Base-by-base conservation (phyloP, 805 yeast genomes). In the Metschnikowia colocasiae region DNA sequence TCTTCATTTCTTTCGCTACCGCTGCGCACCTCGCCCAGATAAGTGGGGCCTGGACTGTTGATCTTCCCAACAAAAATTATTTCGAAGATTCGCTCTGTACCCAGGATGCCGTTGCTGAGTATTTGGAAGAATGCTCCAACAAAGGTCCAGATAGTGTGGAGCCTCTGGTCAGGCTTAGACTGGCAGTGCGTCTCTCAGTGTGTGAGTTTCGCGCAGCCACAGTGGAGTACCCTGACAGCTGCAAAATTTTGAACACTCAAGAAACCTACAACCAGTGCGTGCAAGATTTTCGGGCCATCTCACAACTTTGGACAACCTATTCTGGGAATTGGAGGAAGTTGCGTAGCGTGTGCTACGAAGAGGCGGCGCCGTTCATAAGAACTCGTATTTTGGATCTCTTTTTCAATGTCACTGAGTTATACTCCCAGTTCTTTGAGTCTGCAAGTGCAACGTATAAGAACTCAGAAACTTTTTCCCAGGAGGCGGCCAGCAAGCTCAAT, bases 241-340 rank as follows among this genome's bases (percentile, higher is more conserved):
- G 75, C 52, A 47, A 47, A 26, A 29, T 29, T n/a, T 30, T 51
- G 37, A 19, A 19, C 8, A 13, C 26, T 9, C 42, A 59, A 3
- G 40, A 34, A 25, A 20, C 37, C 2, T 57, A 62, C 30, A 53
- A 61, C 39, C 60, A 48, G 1, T 81, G 85, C 50, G 64, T 80
- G 26, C 43, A 52, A 3, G 62, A 66, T 2, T 51, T 79, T 33
- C 78, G 78, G 46, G 55, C 55, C 19, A 63, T 69, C 2, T 69
- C 80, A 0, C 85, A 83, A 54, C 80, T 83, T 75, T 85, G 92
- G 92, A 83, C 90, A 0, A 80, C 84, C 0, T 84, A 76, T 57
- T 82, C 82, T 51, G 88, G 88, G 0, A 78, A 83, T 56, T 83
- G 78, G 59, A 71, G 81, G 39, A 73, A 76, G 27, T 64, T 83